Base-by-base conservation (phyloP, 495 filamentous ascomycete genomes). In the Aspergillus avenaceus region DNA sequence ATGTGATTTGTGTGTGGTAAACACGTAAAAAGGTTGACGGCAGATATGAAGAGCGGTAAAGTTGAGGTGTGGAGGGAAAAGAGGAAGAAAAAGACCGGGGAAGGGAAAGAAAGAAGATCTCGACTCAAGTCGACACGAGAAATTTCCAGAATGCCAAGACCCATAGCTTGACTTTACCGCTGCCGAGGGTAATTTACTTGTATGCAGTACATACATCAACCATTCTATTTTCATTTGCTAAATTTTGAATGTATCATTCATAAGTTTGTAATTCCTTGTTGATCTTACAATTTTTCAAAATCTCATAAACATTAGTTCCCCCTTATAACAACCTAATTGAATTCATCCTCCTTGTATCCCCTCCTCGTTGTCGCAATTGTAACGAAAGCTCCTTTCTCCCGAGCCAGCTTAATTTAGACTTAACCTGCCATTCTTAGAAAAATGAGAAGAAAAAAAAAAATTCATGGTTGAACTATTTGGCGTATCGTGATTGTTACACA, bases 71-170 rank as follows among this genome's bases (percentile, higher is more conserved):
- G 56, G 47, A 63, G 16, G 34, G 9, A 38, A 9, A 58, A 58
- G 45, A 56, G 34, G 46, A 36, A 64, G 60, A 63, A 65, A 59
- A 60, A 51, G 37, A 45, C 51, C 41, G 55, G 55, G 61, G 54
- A 45, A 53, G 43, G 56, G 61, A 63, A 59, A 60, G 53, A 55
- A 67, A 49, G 60, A 64, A 67, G 68, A 67, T 65, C 64, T 62
- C 61, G 65, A 60, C 58, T 68, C 55, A 50, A 19, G 16, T 40
- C 19, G 34, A 50, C 47, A 59, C 62, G 71, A 75, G 72, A 76
- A 76, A 74, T 76, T 76, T 76, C 73, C 73, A 76, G 73, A 76
- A 76, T 76, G 73, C 73, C 73, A 76, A 76, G 73, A 69, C 72
- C 60, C 47, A 42, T 47, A 62, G 56, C 58, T 65, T 52, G 41